Conservation (phyloP, 441 rosid genomes). For the Dalechampia spathulata region DNA sequence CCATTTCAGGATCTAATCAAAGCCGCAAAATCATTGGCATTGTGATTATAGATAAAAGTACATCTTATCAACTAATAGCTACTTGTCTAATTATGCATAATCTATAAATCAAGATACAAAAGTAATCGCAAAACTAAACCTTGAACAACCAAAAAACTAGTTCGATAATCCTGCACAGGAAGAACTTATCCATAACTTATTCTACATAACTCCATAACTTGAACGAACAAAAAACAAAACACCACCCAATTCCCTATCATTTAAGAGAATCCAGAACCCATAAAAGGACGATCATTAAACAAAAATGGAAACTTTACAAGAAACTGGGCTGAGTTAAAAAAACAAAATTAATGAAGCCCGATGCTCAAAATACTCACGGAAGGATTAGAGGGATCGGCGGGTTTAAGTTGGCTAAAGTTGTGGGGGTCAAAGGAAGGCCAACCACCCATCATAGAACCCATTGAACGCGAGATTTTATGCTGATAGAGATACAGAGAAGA, state of each 20-base stretch:
- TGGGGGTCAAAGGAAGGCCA: conserved; percentile 82
- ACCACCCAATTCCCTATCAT: too few relatives aligned
- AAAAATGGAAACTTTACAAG: neutral
- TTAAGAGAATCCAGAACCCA: too few relatives aligned
- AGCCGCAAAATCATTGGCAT: neutral
- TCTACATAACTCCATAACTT: conserved; percentile 4
- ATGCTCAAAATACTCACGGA: conserved; percentile 33
- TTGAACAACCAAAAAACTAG: too few relatives aligned
- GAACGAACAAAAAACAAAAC: neutral
- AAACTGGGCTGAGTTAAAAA: conserved; percentile 3
- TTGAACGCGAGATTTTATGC: conserved; percentile 29
- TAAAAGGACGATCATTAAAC: neutral
- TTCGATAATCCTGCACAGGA: too few relatives aligned
- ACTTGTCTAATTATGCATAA: neutral
- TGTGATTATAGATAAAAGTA: neutral
- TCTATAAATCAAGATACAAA: neutral
- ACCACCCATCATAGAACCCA: conserved; percentile 70
- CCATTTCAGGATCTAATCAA: neutral
- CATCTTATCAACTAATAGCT: neutral
- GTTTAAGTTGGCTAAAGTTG: conserved; percentile 80
- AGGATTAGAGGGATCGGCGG: conserved; percentile 80
- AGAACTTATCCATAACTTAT: too few relatives aligned
- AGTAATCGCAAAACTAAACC: neutral
- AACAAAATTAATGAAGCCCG: too few relatives aligned
- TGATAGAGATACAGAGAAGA: too few relatives aligned